phyloP scores from a whole-genome alignment of 2,329 filamentous ascomycete genomes.

The Fusarium fracticaudum region DNA sequence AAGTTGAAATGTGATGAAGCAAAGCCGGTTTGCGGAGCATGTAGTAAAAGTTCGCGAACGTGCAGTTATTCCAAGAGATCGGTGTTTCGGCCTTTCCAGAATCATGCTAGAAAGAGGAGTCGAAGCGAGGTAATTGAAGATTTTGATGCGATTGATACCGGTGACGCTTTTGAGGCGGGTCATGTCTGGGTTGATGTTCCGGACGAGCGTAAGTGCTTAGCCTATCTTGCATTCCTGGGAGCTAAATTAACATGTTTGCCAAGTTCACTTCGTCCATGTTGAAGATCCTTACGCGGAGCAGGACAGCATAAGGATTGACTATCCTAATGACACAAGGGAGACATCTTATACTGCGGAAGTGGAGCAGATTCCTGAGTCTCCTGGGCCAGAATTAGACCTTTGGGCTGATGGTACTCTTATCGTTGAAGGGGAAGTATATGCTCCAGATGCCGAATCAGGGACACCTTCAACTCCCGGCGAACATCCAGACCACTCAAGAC shows the following conservation, averaged over 20 bases:
- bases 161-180: background rate
- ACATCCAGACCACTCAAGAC: background rate
- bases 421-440: background rate
- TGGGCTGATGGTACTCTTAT: background rate
- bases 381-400: fast-evolving
- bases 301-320: background rate
- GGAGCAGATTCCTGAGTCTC: background rate
- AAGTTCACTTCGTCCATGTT: slow-evolving; percentile 33
- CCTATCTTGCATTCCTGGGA: fast-evolving
- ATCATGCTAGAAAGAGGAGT: background rate
- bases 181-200: slow-evolving; percentile 36
- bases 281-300: slow-evolving; percentile 8
- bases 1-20: slow-evolving; percentile 43
- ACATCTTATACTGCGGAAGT: background rate
- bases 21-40: slow-evolving; percentile 35
- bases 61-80: slow-evolving; percentile 31
- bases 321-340: background rate
- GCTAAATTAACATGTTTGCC: fast-evolving
- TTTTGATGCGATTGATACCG: background rate
- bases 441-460: fast-evolving
- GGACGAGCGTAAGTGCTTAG: slow-evolving; percentile 9
- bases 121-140: background rate
- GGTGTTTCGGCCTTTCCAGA: slow-evolving; percentile 30
- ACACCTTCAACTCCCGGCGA: background rate
- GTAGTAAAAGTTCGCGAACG: slow-evolving; percentile 20